These are phyloP conservation scores for Starmerella geochares DNA, from an alignment of 805 yeast species.

Conservation along the genomic window DNA sequence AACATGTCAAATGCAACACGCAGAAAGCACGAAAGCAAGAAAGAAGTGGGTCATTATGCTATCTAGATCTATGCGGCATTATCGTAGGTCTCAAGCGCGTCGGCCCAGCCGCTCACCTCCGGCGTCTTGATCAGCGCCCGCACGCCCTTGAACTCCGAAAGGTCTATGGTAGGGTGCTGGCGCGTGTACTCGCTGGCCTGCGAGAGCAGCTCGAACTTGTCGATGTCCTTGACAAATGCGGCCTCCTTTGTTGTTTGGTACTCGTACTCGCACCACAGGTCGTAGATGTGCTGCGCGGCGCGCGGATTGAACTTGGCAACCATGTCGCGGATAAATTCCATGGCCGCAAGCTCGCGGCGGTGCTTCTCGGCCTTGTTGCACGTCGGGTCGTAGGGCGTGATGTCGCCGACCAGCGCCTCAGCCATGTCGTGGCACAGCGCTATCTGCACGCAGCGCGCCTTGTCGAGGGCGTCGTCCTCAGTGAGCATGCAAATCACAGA, in stretches of 20 bases:
- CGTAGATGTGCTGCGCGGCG: conserved; percentile 55
- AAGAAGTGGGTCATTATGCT: too few species aligned
- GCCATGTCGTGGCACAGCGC: conserved; percentile 91
- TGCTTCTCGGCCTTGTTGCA: conserved; percentile 66
- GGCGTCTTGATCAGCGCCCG: conserved; percentile 52
- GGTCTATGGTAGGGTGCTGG: conserved; percentile 43
- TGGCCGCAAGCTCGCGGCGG: conserved; percentile 64
- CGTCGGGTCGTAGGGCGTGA: conserved; percentile 70
- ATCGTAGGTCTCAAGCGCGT: conserved; percentile 32
- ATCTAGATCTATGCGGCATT: background rate
- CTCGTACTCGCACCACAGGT: conserved; percentile 84
- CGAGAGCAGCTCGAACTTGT: conserved; percentile 70
- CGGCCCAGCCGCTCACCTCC: conserved; percentile 62
- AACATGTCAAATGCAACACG: too few species aligned
- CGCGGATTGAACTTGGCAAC: conserved; percentile 52
- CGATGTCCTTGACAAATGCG: conserved; percentile 83
- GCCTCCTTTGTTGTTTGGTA: conserved; percentile 74
- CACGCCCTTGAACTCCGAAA: conserved; percentile 62
- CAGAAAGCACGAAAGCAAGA: too few species aligned
- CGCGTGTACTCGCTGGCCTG: conserved; percentile 58
- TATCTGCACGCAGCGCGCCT: conserved; percentile 66
- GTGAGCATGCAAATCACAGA: conserved; percentile 66
- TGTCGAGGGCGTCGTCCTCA: conserved; percentile 42
- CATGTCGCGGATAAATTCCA: conserved; percentile 51
- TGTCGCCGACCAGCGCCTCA: conserved; percentile 88